Evolutionary conservation across 1,284 basidiomycete genomes (phyloP), one percentile per base, ranked within the genome.

Genomic region (Ceraceosorus guamensis): DNA sequence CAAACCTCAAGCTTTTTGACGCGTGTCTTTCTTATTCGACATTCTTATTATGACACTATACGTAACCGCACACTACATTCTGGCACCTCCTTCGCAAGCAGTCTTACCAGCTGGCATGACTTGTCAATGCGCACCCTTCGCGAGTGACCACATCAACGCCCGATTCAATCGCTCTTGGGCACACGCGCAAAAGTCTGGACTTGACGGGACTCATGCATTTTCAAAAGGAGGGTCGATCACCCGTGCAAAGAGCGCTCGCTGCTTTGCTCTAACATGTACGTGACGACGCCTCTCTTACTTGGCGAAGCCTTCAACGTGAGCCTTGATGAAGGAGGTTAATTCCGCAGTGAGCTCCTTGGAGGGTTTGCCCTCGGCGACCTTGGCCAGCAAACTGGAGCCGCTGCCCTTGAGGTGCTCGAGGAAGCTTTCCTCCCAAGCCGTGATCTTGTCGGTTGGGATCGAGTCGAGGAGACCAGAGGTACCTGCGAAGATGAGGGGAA

Each of bases 401-500:
- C 78, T 68, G 60, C 60, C 65, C 31, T 57, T 51, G 56, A 75
- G 62, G 79, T 90, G 86, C 71, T 84, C 81, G 76, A 88, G 87
- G 87, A 91, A 91, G 75, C 88, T 86, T 63, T 80, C 82, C 80
- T 96, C 91, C 91, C 91, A 96, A 70, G 85, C 85, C 70, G 86
- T 88, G 78, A 97, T 96, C 82, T 92, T 83, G 76, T 95, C 89
- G 59, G 93, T 90, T 56, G 88, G 87, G 79, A 97, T 87, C 52
- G 87, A 80, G 79, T 97, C 91, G 68, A 60, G 56, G 7, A 66
- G 62, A 62, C 68, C 67, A 81, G 96, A 91, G 76, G 97, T 93
- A 87, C 93, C 93, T 70, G 92, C 92, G 80, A 93, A 96, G 82
- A 97, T 91, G 78, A 96, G 90, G 66, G 93, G 93, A 70, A 96